A percentile compares a stretch with the other conserved stretches of the same genome.
These are phyloP conservation scores for Cyberlindnera meyerae DNA, from an alignment of 805 yeast species.

Conservation along the genomic window DNA sequence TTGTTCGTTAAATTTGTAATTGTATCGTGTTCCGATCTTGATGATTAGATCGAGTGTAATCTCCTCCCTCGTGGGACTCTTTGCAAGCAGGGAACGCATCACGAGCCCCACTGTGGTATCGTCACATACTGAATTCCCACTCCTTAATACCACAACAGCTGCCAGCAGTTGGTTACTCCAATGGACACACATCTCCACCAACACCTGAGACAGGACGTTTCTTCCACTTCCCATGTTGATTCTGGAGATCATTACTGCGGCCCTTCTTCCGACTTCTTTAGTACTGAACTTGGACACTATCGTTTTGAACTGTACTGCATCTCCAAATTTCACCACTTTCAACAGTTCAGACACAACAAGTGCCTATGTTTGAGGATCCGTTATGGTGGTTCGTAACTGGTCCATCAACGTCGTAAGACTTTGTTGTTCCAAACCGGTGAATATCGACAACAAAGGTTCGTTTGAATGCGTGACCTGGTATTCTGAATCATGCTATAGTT, in stretches of 20 bases:
- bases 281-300: background rate
- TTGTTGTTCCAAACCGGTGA: constrained; percentile 1
- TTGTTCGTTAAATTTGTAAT: constrained; percentile 11
- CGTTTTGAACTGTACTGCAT: background rate
- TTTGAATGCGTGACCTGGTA: too few species aligned
- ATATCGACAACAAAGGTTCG: constrained; percentile 4
- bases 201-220: constrained; percentile 4
- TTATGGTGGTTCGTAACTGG: constrained; percentile 1
- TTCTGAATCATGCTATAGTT: background rate
- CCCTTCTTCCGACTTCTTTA: constrained; percentile 2
- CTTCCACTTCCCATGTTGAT: background rate
- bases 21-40: constrained; percentile 9
- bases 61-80: constrained; percentile 21
- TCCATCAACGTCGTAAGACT: background rate
- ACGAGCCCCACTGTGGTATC: constrained; percentile 2
- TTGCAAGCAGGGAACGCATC: constrained; percentile 12
- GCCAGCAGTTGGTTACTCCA: constrained; percentile 12
- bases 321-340: constrained; percentile 7
- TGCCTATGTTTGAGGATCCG: constrained; percentile 2
- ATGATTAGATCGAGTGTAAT: constrained; percentile 14
- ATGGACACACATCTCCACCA: constrained; percentile 7
- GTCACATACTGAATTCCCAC: background rate
- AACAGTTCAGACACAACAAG: constrained; percentile 6
- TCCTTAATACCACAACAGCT: constrained; percentile 7
- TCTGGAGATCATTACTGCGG: constrained; percentile 5